Percentiles rank a stretch among this genome's conserved stretches.
Evolutionary conservation across 2,329 filamentous ascomycete genomes (phyloP).

Genomic region (Ceratocystis destructans): DNA sequence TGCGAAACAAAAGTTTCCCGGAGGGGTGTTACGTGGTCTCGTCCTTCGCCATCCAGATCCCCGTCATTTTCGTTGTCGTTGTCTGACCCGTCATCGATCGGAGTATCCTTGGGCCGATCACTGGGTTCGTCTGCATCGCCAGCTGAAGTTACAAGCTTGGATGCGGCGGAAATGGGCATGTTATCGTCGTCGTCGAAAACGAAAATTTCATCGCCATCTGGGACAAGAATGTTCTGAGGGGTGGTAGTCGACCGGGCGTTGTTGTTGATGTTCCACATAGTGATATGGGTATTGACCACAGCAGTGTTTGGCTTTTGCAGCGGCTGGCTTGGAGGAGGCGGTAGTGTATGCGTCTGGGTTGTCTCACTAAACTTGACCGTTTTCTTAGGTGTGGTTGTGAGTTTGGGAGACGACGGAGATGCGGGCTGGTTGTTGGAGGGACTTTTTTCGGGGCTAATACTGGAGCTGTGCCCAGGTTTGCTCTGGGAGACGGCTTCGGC

Average conservation of each 20-base stretch:
- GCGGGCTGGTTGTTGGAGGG: neutral
- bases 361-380: constrained; percentile 16
- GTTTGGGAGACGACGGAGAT: neutral
- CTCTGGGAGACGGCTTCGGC: neutral
- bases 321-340: neutral
- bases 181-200: constrained; percentile 32
- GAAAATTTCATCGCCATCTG: constrained; percentile 31
- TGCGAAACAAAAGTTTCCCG: constrained; percentile 21
- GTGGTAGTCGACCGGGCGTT: constrained; percentile 19
- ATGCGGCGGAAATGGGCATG: constrained; percentile 24
- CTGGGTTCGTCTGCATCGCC: constrained; percentile 19
- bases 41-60: neutral
- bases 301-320: neutral
- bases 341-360: constrained; percentile 9
- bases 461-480: no score
- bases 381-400: constrained; percentile 11
- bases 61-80: neutral
- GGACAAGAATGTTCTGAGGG: constrained; percentile 1
- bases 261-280: constrained; percentile 8
- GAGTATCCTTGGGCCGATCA: constrained; percentile 26
- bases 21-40: constrained; percentile 20
- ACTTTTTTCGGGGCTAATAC: no score
- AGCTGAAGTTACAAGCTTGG: constrained; percentile 21
- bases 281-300: neutral
- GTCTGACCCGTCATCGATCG: constrained; percentile 24